Conservation (phyloP, 441 rosid genomes). For the Populus tomentosa region DNA sequence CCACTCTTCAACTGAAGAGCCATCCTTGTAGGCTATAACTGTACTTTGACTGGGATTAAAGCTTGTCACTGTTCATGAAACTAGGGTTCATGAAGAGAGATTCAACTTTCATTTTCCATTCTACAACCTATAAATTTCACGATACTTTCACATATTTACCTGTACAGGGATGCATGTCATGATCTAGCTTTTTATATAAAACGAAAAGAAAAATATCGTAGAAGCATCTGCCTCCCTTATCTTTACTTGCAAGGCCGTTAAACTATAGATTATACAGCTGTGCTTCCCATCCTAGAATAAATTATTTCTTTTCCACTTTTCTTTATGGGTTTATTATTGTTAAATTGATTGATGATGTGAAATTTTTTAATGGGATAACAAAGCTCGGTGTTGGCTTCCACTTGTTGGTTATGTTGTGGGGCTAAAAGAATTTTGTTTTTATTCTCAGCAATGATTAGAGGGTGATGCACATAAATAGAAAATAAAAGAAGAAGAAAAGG, state of each 20-base stretch:
- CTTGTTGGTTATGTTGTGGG: constrained; percentile 33
- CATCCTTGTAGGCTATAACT: neutral
- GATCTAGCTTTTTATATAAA: neutral
- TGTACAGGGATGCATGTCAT: too few relatives aligned
- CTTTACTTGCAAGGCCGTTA: constrained; percentile 16
- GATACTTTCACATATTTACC: too few relatives aligned
- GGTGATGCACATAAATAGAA: constrained; percentile 22
- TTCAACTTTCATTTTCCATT: neutral
- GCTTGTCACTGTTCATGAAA: neutral
- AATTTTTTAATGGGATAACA: constrained; percentile 13
- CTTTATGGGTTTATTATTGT: neutral
- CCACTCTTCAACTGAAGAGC: neutral
- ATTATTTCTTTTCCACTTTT: constrained; percentile 28
- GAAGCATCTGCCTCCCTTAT: neutral
- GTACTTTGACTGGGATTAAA: neutral
- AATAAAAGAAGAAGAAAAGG: neutral
- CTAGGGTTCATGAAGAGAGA: neutral
- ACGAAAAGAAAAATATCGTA: neutral
- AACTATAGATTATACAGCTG: neutral
- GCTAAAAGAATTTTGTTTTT: constrained; percentile 32
- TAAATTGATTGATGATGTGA: constrained; percentile 15
- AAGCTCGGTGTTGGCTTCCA: constrained; percentile 32
- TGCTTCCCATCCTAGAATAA: too few relatives aligned
- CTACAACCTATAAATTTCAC: neutral
- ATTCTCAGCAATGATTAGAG: constrained; percentile 42